Percentiles rank a stretch among this genome's conserved stretches.
Conservation (phyloP, 2,329 filamentous ascomycete species). For the Rutstroemia sp. region DNA sequence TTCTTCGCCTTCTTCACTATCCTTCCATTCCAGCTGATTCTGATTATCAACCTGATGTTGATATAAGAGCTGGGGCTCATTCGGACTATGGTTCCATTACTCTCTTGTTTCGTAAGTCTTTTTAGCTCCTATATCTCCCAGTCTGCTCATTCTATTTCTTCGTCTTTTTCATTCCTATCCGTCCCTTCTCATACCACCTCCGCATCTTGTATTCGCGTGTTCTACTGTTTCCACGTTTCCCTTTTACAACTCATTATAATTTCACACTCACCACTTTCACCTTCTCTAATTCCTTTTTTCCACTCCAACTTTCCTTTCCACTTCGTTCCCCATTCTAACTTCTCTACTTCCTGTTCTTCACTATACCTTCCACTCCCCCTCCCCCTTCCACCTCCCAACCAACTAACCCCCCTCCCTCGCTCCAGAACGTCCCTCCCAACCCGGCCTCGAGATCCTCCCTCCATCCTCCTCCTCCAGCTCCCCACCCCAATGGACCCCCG, state of each 20-base stretch:
- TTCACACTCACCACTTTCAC: too few relatives aligned
- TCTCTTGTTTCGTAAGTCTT: slow-evolving; percentile 58
- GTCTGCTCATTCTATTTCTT: too few relatives aligned
- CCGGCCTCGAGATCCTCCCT: slow-evolving; percentile 76
- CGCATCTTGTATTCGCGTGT: too few relatives aligned
- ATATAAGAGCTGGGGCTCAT: slow-evolving; percentile 85
- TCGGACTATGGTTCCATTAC: slow-evolving; percentile 69
- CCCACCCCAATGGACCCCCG: slow-evolving; percentile 48
- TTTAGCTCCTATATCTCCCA: too few relatives aligned
- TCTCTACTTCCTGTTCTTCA: too few relatives aligned
- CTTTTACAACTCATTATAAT: too few relatives aligned
- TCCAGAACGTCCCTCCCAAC: slow-evolving; percentile 62
- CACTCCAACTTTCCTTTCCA: too few relatives aligned
- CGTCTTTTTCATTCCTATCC: too few relatives aligned
- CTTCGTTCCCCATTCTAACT: too few relatives aligned
- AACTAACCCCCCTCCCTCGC: not conserved
- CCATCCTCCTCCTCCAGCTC: slow-evolving; percentile 33
- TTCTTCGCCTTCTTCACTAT: slow-evolving; percentile 61
- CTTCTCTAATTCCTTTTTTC: too few relatives aligned
- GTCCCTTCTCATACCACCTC: too few relatives aligned
- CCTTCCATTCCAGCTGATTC: slow-evolving; percentile 41
- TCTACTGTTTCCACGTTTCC: too few relatives aligned
- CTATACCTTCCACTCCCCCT: not conserved
- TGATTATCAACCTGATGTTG: slow-evolving; percentile 42
- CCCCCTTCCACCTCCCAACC: not conserved